Evolutionary conservation across 2,329 filamentous ascomycete species (phyloP).

Genomic region (Alternaria sp.): DNA sequence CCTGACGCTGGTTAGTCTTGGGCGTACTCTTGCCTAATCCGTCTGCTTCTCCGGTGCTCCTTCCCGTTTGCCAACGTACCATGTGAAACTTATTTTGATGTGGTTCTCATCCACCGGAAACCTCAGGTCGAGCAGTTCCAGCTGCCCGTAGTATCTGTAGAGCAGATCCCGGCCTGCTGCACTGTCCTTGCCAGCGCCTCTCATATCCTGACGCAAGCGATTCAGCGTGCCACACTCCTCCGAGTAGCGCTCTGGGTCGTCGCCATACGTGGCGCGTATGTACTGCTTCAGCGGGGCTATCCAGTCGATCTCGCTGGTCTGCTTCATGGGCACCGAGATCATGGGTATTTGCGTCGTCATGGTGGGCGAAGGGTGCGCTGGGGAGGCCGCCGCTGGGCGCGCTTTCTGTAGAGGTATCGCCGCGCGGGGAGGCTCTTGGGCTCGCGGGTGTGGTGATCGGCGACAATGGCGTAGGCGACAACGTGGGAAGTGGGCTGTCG

Average conservation of each 20-base stretch:
- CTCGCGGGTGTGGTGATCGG: slow-evolving; percentile 3
- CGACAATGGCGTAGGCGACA: slow-evolving; percentile 10
- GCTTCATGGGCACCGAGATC: slow-evolving; percentile 90
- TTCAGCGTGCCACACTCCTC: slow-evolving; percentile 96
- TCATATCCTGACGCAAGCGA: slow-evolving; percentile 95
- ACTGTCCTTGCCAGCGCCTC: slow-evolving; percentile 95
- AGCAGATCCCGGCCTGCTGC: slow-evolving; percentile 90
- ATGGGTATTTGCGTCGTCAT: slow-evolving; percentile 73
- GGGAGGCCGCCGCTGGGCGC: slow-evolving; percentile 17
- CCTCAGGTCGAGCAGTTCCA: slow-evolving; percentile 89
- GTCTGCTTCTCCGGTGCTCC: neutral
- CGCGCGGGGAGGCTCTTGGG: slow-evolving; percentile 3
- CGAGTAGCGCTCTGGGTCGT: slow-evolving; percentile 93
- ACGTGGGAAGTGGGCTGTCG: slow-evolving; percentile 8
- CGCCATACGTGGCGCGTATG: slow-evolving; percentile 91
- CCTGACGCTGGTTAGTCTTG: slow-evolving; percentile 60
- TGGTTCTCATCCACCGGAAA: slow-evolving; percentile 99
- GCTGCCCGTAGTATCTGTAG: slow-evolving; percentile 96
- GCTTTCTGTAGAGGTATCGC: slow-evolving; percentile 23
- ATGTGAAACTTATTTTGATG: slow-evolving; percentile 98
- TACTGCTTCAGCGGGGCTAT: slow-evolving; percentile 88
- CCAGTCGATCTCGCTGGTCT: slow-evolving; percentile 99
- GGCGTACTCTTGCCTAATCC: neutral
- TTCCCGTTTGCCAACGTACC: slow-evolving; percentile 61
- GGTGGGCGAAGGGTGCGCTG: slow-evolving; percentile 13